Percentiles rank a stretch among this genome's conserved stretches.
phyloP scores from a whole-genome alignment of 306 rosid genomes.

The Cucumis melo region DNA sequence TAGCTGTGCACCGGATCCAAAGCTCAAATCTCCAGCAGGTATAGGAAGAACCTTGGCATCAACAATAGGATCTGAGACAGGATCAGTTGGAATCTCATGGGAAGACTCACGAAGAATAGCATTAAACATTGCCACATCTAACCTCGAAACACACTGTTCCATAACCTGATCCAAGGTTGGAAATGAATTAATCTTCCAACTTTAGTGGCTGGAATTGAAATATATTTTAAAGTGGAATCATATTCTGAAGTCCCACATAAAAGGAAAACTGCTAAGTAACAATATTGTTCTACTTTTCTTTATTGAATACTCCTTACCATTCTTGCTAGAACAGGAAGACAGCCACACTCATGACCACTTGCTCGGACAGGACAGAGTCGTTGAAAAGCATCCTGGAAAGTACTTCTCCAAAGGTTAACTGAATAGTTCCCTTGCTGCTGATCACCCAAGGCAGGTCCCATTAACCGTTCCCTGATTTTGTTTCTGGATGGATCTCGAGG shows the following conservation, averaged over 20 bases:
- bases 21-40: slow-evolving; percentile 92
- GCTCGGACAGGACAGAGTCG: slow-evolving; percentile 92
- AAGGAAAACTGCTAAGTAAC: not conserved
- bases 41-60: slow-evolving; percentile 90
- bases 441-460: slow-evolving; percentile 80
- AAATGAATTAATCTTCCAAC: slow-evolving; percentile 5
- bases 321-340: slow-evolving; percentile 76
- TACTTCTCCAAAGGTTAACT: slow-evolving; percentile 60
- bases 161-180: slow-evolving; percentile 50
- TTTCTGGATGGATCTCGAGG: slow-evolving; percentile 33
- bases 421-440: slow-evolving; percentile 83
- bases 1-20: slow-evolving; percentile 96
- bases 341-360: slow-evolving; percentile 95
- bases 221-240: not conserved
- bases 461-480: slow-evolving; percentile 32
- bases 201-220: not conserved
- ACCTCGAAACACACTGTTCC: slow-evolving; percentile 75
- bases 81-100: slow-evolving; percentile 91
- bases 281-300: not conserved
- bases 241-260: not conserved
- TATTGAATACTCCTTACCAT: slow-evolving; percentile 31
- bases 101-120: slow-evolving; percentile 94
- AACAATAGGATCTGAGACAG: slow-evolving; percentile 84
- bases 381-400: slow-evolving; percentile 85
- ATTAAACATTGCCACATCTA: slow-evolving; percentile 94